phyloP scores from a whole-genome alignment of 768 basidiomycete genomes.

The Hericium rajendrae region DNA sequence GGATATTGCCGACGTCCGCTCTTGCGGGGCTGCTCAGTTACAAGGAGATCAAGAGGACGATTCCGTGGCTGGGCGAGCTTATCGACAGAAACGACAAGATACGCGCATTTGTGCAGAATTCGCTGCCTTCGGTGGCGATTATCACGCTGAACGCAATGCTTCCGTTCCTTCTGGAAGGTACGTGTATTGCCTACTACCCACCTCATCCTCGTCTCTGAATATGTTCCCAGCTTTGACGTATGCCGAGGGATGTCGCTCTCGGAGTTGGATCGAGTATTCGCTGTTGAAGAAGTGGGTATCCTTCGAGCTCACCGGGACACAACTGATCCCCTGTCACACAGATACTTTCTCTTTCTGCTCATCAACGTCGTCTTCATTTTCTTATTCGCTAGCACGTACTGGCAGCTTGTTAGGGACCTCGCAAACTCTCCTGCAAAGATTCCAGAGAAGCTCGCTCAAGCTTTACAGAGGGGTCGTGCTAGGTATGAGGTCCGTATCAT shows the following conservation, averaged over 20 bases:
- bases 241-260: constrained; percentile 80
- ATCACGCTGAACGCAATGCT: constrained; percentile 82
- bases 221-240: constrained; percentile 55
- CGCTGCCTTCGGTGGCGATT: constrained; percentile 84
- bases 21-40: constrained; percentile 86
- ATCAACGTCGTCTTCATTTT: constrained; percentile 94
- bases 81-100: constrained; percentile 78
- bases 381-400: constrained; percentile 84
- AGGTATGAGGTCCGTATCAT: constrained; percentile 30
- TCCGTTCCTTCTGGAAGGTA: constrained; percentile 86
- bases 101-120: constrained; percentile 87
- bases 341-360: constrained; percentile 90
- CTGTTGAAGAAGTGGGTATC: constrained; percentile 70
- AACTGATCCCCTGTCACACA: constrained; percentile 21
- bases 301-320: constrained; percentile 5
- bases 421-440: constrained; percentile 92
- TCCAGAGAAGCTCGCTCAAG: constrained; percentile 82
- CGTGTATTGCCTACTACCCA: background rate
- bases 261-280: constrained; percentile 91
- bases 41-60: constrained; percentile 81
- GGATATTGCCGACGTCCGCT: constrained; percentile 85
- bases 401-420: constrained; percentile 83
- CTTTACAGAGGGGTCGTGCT: constrained; percentile 70
- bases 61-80: constrained; percentile 80
- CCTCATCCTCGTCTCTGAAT: background rate